phyloP scores from a whole-genome alignment of 2,329 filamentous ascomycete species.

The Paradendryphiella salina region DNA sequence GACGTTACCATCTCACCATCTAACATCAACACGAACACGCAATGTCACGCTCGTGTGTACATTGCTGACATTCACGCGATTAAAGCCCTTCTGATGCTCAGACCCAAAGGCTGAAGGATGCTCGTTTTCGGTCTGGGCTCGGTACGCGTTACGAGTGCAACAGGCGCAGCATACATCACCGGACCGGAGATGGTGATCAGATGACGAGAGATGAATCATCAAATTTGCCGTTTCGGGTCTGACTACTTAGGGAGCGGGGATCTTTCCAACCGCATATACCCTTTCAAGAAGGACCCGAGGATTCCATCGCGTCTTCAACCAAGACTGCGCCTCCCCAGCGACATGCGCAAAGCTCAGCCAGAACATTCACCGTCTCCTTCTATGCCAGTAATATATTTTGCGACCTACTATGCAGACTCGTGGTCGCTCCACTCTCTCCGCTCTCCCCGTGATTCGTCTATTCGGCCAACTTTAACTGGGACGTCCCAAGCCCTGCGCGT shows the following conservation, averaged over 20 bases:
- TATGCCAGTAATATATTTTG: background rate
- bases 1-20: too few relatives aligned
- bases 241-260: background rate
- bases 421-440: constrained; percentile 4
- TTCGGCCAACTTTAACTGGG: background rate
- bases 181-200: background rate
- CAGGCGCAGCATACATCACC: background rate
- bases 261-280: background rate
- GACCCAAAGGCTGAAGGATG: background rate
- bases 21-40: too few relatives aligned
- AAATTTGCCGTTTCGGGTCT: background rate
- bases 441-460: constrained; percentile 7
- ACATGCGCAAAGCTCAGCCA: constrained; percentile 4
- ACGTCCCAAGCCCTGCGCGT: background rate
- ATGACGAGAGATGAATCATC: background rate
- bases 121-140: background rate
- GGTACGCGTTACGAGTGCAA: background rate
- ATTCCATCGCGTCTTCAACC: background rate
- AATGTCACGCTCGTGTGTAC: too few relatives aligned
- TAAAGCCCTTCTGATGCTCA: too few relatives aligned
- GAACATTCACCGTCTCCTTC: background rate
- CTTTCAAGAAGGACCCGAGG: background rate
- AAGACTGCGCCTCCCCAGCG: constrained; percentile 5
- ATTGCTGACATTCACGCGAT: too few relatives aligned
- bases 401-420: background rate